phyloP scores from a whole-genome alignment of 257 asterid species.

The Solanum tarapatanum region DNA sequence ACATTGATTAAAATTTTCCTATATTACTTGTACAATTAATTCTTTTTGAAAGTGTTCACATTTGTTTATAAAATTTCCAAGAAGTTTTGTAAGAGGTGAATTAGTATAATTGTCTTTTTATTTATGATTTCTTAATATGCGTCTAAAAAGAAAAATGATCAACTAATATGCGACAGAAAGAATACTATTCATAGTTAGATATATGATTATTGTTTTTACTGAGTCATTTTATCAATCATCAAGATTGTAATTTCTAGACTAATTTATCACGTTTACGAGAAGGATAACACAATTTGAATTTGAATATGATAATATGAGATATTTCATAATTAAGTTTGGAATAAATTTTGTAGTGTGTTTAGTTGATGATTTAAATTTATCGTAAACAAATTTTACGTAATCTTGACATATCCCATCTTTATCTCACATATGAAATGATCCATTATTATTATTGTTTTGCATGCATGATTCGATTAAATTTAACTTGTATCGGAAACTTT shows the following conservation, averaged over 20 bases:
- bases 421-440: not conserved
- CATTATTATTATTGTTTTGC: not conserved
- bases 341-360: not conserved
- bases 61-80: no score
- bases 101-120: no score
- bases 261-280: not conserved
- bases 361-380: not conserved
- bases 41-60: no score
- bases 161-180: not conserved
- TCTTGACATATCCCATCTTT: not conserved
- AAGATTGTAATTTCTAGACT: not conserved
- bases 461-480: not conserved
- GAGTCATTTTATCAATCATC: not conserved
- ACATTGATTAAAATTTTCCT: not conserved
- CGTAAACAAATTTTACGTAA: not conserved
- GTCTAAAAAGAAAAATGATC: not conserved
- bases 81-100: not conserved
- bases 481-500: not conserved
- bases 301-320: not conserved
- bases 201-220: not conserved
- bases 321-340: not conserved
- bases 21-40: no score
- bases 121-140: no score
- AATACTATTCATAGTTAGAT: not conserved
- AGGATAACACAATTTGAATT: not conserved